phyloP scores from a whole-genome alignment of 2,329 filamentous ascomycete species.

The Fusarium sp. region DNA sequence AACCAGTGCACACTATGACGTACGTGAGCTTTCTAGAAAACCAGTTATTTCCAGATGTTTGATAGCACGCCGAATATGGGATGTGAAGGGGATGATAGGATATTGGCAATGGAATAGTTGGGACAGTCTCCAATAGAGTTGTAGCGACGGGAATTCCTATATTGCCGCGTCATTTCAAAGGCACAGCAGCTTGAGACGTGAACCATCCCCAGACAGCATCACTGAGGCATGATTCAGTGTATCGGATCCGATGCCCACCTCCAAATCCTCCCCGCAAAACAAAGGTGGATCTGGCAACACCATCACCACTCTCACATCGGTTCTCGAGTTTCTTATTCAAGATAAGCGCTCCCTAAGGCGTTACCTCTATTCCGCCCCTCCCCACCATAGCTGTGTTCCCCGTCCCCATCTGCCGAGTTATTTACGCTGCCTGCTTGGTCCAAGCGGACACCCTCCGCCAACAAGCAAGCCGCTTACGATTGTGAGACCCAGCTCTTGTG shows the following conservation, averaged over 20 bases:
- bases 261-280: constrained; percentile 9
- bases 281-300: constrained; percentile 7
- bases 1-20: constrained; percentile 5
- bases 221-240: neutral
- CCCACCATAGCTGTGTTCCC: neutral
- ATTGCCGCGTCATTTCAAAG: no score
- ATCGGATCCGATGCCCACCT: constrained; percentile 40
- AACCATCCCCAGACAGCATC: neutral
- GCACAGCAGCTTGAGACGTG: neutral
- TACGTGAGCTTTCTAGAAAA: neutral
- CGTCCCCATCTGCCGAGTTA: constrained; percentile 23
- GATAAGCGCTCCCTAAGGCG: constrained; percentile 23
- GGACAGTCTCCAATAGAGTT: no score
- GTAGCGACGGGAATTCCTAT: no score
- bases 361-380: constrained; percentile 18
- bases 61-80: no score
- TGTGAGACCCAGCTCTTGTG: constrained; percentile 1
- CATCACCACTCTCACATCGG: neutral
- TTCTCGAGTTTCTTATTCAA: constrained; percentile 29
- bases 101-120: no score
- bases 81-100: no score
- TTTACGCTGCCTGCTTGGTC: neutral
- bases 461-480: constrained; percentile 44
- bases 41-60: neutral
- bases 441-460: neutral